Evolutionary conservation across 352 stramenopile species (phyloP), one percentile per base, ranked within the genome.

Genomic region (Pythium coloratum): DNA sequence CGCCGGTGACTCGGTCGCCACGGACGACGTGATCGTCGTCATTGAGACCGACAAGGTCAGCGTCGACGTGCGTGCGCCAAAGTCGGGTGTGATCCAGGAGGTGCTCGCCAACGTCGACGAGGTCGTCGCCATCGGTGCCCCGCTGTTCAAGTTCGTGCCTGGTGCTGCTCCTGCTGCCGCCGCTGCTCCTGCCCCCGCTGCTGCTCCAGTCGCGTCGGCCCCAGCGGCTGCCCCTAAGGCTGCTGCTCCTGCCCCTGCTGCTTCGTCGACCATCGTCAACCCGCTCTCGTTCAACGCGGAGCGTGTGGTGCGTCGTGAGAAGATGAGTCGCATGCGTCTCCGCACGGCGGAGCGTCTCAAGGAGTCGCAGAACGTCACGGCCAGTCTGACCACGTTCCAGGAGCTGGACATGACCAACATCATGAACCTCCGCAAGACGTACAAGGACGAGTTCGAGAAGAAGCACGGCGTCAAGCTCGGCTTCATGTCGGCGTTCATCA

Each of bases 401-500:
- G 97, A 99, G 70, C 82, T 98, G 18, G 97, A 99, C 78, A 99
- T 99, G 97, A 92, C 90, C 24, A 97, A 97, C 59, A 86, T 99
- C 32, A 98, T 99, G 86, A 85, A 91, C 64, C 68, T 98, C 66
- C 87, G 94, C 50, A 97, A 95, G 69, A 90, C 91, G 70, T 97
- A 98, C 86, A 98, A 98, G 83, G 94, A 98, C 51, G 94, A 92
- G 51, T 99, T 99, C 71, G 86, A 98, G 76, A 91, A 97, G 66
- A 98, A 98, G 73, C 96, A 99, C 80, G 96, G 96, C n/a, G 94
- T 99, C 64, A 99, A 99, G 81, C 82, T 99, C 6, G 97, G 97
- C 36, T 99, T 99, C 82, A 99, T 99, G 97, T 97, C 82, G 60
- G 96, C 96, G 13, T 99, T 99, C 83, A 96, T 99, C 62, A 98